phyloP scores from a whole-genome alignment of 179 eudicot species.

The Spinacia oleracea region DNA sequence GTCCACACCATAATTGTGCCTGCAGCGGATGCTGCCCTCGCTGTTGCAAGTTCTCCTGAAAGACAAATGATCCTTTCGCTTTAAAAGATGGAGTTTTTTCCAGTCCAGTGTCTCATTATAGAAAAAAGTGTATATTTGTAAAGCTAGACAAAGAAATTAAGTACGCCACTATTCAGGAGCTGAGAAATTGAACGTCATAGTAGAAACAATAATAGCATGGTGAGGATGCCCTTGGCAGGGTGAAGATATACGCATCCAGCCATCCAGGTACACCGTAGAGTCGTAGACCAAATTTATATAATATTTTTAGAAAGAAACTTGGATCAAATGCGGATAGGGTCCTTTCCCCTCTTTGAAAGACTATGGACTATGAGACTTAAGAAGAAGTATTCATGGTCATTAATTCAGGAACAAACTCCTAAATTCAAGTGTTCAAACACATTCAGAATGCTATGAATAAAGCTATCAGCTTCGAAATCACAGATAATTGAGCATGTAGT shows the following conservation, averaged over 20 bases:
- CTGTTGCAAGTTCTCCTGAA: slow-evolving; percentile 89
- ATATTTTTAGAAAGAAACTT: background rate
- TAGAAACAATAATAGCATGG: background rate
- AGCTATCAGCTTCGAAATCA: background rate
- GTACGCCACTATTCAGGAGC: background rate
- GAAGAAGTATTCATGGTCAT: background rate
- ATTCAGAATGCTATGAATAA: background rate
- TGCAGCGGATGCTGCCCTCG: slow-evolving; percentile 80
- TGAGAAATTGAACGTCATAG: no score
- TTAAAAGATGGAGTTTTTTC: slow-evolving; percentile 10
- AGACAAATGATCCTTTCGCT: background rate
- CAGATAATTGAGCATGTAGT: background rate
- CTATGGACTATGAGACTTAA: background rate
- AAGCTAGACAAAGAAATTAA: background rate
- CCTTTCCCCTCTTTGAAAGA: background rate
- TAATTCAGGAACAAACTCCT: background rate
- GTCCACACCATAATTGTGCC: slow-evolving; percentile 78
- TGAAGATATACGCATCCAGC: background rate
- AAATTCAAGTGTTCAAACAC: no score
- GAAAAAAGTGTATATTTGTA: background rate
- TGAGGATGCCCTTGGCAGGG: background rate
- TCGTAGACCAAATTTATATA: background rate
- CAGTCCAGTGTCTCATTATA: background rate
- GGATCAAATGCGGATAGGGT: background rate
- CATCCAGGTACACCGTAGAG: no score